Conservation (phyloP, 768 basidiomycete genomes). For the Mycena latifolia region DNA sequence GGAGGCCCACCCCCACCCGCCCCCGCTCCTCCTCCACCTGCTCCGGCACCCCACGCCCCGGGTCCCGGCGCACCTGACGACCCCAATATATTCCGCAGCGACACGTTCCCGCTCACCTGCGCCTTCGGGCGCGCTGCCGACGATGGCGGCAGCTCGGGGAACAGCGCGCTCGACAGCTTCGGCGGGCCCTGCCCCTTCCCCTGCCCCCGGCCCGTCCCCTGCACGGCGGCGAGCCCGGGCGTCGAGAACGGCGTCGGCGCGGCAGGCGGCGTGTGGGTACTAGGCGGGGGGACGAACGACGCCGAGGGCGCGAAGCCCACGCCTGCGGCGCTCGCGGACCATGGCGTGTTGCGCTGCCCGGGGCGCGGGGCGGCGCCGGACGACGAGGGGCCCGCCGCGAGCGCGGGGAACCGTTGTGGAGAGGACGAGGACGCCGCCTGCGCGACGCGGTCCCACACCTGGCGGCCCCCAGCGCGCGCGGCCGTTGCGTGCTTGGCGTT, state of each 20-base stretch:
- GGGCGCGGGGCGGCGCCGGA: conserved; percentile 50
- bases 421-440: conserved; percentile 72
- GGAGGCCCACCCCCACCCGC: conserved; percentile 38
- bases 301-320: conserved; percentile 38
- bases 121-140: conserved; percentile 55
- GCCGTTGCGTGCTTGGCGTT: conserved; percentile 85
- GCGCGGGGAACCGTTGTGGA: conserved; percentile 51
- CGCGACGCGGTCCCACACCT: conserved; percentile 90
- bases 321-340: conserved; percentile 58
- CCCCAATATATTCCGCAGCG: conserved; percentile 76
- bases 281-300: conserved; percentile 44
- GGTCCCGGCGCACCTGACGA: conserved; percentile 50
- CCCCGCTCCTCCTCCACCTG: conserved; percentile 16
- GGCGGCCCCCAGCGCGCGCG: conserved; percentile 65
- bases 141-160: conserved; percentile 76
- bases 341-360: conserved; percentile 69
- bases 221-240: too few relatives aligned
- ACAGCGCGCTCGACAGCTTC: conserved; percentile 65
- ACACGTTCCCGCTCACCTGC: conserved; percentile 71
- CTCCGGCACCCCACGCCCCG: conserved; percentile 56
- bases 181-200: conserved; percentile 47
- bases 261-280: conserved; percentile 37
- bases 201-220: not conserved
- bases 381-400: conserved; percentile 36
- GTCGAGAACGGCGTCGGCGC: conserved; percentile 29